These are phyloP conservation scores for Coemansia sp. DNA, from an alignment of 192 early-diverging fungal genomes.

Conservation along the genomic window DNA sequence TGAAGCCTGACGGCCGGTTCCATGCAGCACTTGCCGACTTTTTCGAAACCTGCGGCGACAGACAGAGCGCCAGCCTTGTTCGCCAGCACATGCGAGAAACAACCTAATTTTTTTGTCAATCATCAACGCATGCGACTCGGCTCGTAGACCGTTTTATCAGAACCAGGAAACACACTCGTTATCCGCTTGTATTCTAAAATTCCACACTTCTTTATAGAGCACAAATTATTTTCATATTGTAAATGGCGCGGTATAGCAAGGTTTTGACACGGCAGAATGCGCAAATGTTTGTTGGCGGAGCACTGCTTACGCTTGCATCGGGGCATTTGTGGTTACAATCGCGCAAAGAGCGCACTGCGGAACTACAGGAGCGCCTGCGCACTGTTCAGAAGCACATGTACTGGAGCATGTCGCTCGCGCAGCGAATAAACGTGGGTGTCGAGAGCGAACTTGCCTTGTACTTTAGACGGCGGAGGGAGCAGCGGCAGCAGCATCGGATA, in stretches of 20 bases:
- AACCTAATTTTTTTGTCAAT: not conserved
- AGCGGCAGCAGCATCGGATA: not conserved
- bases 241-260: constrained; percentile 38
- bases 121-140: not conserved
- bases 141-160: not conserved
- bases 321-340: constrained; percentile 25
- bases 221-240: not conserved
- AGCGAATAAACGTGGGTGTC: constrained; percentile 8
- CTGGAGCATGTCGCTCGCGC: constrained; percentile 48
- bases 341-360: constrained; percentile 22
- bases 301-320: constrained; percentile 16
- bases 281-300: constrained; percentile 36
- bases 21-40: constrained; percentile 39
- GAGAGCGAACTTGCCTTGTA: constrained; percentile 4
- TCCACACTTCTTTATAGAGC: not conserved
- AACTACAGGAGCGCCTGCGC: constrained; percentile 18
- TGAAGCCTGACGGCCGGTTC: constrained; percentile 35
- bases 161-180: not conserved
- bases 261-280: constrained; percentile 32
- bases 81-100: constrained; percentile 11
- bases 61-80: constrained; percentile 31
- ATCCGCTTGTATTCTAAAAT: not conserved
- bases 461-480: not conserved
- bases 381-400: constrained; percentile 33
- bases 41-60: constrained; percentile 38